phyloP scores from a whole-genome alignment of 2,329 filamentous ascomycete genomes.

The Thelonectria discophora region DNA sequence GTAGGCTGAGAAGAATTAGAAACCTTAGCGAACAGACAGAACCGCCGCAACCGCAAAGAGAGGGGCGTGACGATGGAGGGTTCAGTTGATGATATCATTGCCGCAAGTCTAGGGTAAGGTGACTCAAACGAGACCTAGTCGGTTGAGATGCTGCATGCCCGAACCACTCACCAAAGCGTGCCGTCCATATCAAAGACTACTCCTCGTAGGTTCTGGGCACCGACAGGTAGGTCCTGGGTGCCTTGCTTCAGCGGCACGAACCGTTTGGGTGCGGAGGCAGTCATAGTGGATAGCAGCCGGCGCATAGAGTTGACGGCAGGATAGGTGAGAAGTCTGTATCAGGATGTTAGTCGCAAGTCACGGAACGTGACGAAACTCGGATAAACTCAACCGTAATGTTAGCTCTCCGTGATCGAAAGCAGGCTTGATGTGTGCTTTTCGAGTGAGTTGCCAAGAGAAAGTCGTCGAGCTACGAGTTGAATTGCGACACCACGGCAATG shows the following conservation, averaged over 20 bases:
- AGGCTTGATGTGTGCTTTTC: not conserved
- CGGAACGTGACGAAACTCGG: not conserved
- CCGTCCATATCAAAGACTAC: slow-evolving; percentile 94
- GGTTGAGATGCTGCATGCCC: slow-evolving; percentile 3
- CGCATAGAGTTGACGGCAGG: slow-evolving; percentile 30
- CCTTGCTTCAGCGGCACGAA: slow-evolving; percentile 65
- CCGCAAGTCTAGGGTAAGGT: slow-evolving; percentile 3
- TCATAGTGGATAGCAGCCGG: slow-evolving; percentile 54
- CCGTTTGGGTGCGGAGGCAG: slow-evolving; percentile 50
- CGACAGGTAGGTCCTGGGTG: slow-evolving; percentile 40
- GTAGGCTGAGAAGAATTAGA: slow-evolving; percentile 65
- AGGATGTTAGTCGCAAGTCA: not conserved
- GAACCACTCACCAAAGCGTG: slow-evolving; percentile 78
- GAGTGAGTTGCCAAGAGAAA: slow-evolving; percentile 9
- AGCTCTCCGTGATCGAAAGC: not conserved
- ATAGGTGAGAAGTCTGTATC: not conserved
- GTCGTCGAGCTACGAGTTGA: slow-evolving; percentile 1
- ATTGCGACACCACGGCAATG: slow-evolving; percentile 6
- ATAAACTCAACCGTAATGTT: not conserved
- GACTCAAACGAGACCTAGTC: not conserved
- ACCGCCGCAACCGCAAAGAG: not conserved
- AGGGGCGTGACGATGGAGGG: not conserved
- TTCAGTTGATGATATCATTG: not conserved
- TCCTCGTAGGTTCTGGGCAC: slow-evolving; percentile 61
- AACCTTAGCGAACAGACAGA: not conserved